Base-by-base conservation (phyloP, 2,329 filamentous ascomycete species). In the Coniochaeta sp. region DNA sequence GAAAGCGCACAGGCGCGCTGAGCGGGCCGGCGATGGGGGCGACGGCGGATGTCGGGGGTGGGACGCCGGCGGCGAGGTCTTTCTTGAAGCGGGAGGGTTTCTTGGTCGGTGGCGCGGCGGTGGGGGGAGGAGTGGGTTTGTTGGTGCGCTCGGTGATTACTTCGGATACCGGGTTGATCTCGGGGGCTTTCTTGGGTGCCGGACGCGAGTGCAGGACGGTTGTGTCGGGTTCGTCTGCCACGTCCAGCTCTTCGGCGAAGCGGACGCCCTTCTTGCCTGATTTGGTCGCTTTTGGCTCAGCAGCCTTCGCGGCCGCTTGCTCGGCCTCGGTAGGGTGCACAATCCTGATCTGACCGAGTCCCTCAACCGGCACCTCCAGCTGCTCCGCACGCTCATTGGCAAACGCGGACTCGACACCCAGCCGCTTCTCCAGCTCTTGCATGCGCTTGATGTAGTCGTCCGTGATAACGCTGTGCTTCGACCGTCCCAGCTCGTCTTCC, bases 381-480 rank as follows among this genome's bases (percentile, higher is more conserved):
- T 58, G 58, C 73, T 66, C 54, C 76, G 81, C 61, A 79, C 85
- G 63, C 76, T 76, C 56, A 71, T 73, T 53, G 65, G 67, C 70
- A 47, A 72, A 74, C 13, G 70, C 69, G 3, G 74, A 74, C 56
- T 72, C 79, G 56, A 85, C 79, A n/a, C 76, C 78, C 0, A 96
- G 76, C 56, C 83, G 86, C 63, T 85, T 77, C 67, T 96, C 88
- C 4, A 99, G 74, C 58, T 91, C 88, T 42, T 87, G 78, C 94
- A 99, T 97, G 58, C 89, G 80, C 59, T 81, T 76, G 28, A 84
- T 82, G 62, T 95, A 95, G 13, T 88, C 85, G 40, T 90, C 83
- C 14, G 81, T 82, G 49, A 96, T 70, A 12, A 85, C 76, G 18
- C 76, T 77, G 16, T 78, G 75, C 8, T 80, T 92, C 16, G 81